Evolutionary conservation across 129 eudicot genomes (phyloP).

Genomic region (Flaveria sonorensis): DNA sequence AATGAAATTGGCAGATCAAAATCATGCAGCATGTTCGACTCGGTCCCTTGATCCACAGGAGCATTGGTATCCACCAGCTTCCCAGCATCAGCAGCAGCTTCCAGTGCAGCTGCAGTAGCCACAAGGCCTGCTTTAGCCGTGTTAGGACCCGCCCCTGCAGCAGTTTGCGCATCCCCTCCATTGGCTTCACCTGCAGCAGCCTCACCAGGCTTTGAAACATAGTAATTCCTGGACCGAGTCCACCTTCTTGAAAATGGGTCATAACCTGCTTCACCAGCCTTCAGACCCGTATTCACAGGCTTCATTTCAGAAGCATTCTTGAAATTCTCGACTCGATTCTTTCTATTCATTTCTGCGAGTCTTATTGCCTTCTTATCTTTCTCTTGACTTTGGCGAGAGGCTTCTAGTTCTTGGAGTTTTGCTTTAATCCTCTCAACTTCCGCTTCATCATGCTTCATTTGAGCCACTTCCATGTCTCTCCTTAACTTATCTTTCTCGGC

Average conservation of each 20-base stretch:
- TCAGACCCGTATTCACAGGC: constrained; percentile 49
- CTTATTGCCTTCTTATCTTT: constrained; percentile 70
- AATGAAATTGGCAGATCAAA: constrained; percentile 84
- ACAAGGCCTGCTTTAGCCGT: constrained; percentile 44
- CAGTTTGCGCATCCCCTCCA: constrained; percentile 36
- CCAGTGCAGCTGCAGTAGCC: constrained; percentile 82
- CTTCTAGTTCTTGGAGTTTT: constrained; percentile 75
- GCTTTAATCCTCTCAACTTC: constrained; percentile 77
- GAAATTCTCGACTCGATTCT: constrained; percentile 86
- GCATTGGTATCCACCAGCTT: constrained; percentile 95
- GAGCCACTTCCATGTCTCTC: constrained; percentile 73
- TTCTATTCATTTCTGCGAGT: constrained; percentile 90
- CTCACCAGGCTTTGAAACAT: constrained; percentile 54
- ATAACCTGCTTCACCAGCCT: constrained; percentile 95
- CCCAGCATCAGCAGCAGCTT: constrained; percentile 91
- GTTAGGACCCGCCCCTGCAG: constrained; percentile 26
- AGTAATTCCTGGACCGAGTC: constrained; percentile 92
- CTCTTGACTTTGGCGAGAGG: constrained; percentile 50
- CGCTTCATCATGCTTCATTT: constrained; percentile 56
- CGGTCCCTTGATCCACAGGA: constrained; percentile 90
- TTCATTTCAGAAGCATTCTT: constrained; percentile 80
- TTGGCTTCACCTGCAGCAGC: constrained; percentile 43
- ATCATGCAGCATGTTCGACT: constrained; percentile 65
- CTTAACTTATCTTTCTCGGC: constrained; percentile 89
- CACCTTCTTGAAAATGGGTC: constrained; percentile 99